phyloP scores from a whole-genome alignment of 805 yeast species.

The Wickerhamiella shivajii region DNA sequence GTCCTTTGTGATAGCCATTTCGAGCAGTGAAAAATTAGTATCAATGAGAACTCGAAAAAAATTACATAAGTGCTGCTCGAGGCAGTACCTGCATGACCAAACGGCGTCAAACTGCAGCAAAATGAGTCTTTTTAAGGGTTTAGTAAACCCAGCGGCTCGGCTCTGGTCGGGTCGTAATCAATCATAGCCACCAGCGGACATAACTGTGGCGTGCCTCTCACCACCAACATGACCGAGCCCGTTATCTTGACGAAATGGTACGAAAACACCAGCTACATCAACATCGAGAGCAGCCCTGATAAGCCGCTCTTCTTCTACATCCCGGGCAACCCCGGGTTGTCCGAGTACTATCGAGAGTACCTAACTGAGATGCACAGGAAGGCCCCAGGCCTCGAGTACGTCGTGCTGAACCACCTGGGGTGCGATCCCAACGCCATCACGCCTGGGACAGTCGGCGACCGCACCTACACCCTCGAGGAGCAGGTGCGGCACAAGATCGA shows the following conservation, averaged over 20 bases:
- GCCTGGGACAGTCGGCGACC: slow-evolving; percentile 6
- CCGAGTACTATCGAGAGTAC: slow-evolving; percentile 47
- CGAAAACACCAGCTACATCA: slow-evolving; percentile 2
- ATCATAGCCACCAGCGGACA: too few relatives aligned
- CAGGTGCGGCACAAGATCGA: slow-evolving; percentile 46
- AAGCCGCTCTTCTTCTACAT: slow-evolving; percentile 38
- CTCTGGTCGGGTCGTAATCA: too few relatives aligned
- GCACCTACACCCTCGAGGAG: slow-evolving; percentile 30
- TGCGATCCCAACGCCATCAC: slow-evolving; percentile 22
- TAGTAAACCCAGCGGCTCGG: too few relatives aligned
- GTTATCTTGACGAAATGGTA: too few relatives aligned
- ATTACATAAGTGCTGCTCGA: too few relatives aligned
- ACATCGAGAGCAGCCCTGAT: neutral
- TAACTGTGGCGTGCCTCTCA: too few relatives aligned
- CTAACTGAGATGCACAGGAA: slow-evolving; percentile 30
- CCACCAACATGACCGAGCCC: too few relatives aligned
- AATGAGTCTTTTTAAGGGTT: too few relatives aligned
- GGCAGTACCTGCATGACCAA: too few relatives aligned
- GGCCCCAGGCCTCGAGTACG: slow-evolving; percentile 35
- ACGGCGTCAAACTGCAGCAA: too few relatives aligned
- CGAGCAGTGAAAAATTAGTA: too few relatives aligned
- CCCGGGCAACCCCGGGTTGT: slow-evolving; percentile 70
- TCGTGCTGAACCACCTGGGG: slow-evolving; percentile 57
- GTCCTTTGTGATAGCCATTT: slow-evolving; percentile 18
- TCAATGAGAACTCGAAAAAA: too few relatives aligned